Conservation (phyloP, 1,284 basidiomycete genomes). For the Naganishia liquefaciens region DNA sequence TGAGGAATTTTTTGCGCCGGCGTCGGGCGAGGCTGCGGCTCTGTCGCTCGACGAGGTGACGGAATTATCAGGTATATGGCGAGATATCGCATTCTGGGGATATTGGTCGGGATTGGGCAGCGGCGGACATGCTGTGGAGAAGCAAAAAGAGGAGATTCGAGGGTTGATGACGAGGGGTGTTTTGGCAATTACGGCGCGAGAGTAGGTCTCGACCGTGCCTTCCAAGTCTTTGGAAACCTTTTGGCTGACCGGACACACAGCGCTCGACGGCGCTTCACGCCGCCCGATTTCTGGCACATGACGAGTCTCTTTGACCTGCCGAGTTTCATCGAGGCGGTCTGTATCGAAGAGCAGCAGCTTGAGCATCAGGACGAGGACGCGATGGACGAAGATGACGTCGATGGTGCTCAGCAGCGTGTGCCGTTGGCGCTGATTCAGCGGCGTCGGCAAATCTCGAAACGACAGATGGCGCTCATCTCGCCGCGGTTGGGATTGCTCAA, state of each 20-base stretch:
- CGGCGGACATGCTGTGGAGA: constrained; percentile 2
- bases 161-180: constrained; percentile 73
- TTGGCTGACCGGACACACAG: constrained; percentile 54
- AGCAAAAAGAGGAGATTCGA: constrained; percentile 60
- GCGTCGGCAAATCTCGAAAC: constrained; percentile 62
- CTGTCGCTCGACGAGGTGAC: constrained; percentile 78
- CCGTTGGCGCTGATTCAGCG: constrained; percentile 42
- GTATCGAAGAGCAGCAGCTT: constrained; percentile 55
- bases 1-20: constrained; percentile 83
- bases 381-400: constrained; percentile 35
- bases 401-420: constrained; percentile 33
- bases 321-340: constrained; percentile 82
- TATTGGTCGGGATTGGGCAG: constrained; percentile 47
- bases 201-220: constrained; percentile 61
- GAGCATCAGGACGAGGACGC: constrained; percentile 40
- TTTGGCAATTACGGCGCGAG: constrained; percentile 76
- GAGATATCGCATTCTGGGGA: constrained; percentile 52
- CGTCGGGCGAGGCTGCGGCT: constrained; percentile 51
- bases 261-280: constrained; percentile 76
- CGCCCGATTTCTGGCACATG: constrained; percentile 85
- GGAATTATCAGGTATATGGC: constrained; percentile 51
- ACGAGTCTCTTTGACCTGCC: constrained; percentile 66
- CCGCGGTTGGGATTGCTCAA: constrained; percentile 88
- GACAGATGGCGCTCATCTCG: constrained; percentile 71
- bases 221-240: constrained; percentile 39